Evolutionary conservation across 306 rosid species (phyloP).

Genomic region (Potentilla sterilis): DNA sequence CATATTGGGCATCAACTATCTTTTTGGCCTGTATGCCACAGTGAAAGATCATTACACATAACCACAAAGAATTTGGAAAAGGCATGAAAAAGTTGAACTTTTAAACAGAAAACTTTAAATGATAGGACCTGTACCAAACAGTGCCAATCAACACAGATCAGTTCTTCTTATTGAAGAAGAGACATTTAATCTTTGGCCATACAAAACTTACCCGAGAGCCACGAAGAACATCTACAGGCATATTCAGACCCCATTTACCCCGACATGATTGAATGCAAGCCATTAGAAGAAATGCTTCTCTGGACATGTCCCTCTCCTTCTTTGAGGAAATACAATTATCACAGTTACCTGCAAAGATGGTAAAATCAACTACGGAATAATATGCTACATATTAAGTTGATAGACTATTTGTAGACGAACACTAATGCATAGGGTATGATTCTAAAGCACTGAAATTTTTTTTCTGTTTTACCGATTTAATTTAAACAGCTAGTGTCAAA

Average conservation of each 20-base stretch:
- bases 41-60: constrained; percentile 29
- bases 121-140: background rate
- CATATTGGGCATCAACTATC: constrained; percentile 58
- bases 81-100: constrained; percentile 11
- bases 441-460: background rate
- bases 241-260: constrained; percentile 74
- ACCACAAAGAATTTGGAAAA: constrained; percentile 16
- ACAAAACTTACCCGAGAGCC: constrained; percentile 76
- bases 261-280: constrained; percentile 76
- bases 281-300: constrained; percentile 84
- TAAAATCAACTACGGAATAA: constrained; percentile 20
- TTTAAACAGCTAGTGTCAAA: background rate
- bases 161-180: background rate
- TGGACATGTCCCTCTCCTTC: constrained; percentile 65
- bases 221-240: constrained; percentile 80
- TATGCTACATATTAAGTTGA: background rate
- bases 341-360: constrained; percentile 62
- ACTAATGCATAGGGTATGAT: background rate
- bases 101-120: background rate
- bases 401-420: background rate
- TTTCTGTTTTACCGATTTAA: background rate
- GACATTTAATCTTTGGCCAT: background rate
- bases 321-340: constrained; percentile 69
- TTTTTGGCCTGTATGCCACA: constrained; percentile 62
- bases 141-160: background rate